Evolutionary conservation across 2,329 filamentous ascomycete species (phyloP).

Genomic region (Trichoderma sp.): DNA sequence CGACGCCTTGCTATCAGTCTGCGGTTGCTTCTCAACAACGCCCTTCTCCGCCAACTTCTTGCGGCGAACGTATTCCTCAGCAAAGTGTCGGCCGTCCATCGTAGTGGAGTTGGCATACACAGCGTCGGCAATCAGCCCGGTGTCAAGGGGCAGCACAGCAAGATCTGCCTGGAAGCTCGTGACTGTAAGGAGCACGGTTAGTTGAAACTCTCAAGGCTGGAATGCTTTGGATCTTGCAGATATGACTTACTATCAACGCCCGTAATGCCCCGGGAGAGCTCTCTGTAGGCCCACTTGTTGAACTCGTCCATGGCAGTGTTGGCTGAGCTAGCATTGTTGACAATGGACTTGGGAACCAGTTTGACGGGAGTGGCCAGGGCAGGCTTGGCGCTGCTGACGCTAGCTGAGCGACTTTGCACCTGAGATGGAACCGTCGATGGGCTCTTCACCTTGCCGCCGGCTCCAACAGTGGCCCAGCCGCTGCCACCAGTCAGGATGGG

Average conservation of each 20-base stretch:
- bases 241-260: constrained; percentile 55
- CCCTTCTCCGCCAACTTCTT: constrained; percentile 94
- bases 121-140: constrained; percentile 82
- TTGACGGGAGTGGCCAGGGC: constrained; percentile 51
- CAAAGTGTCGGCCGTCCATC: constrained; percentile 90
- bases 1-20: constrained; percentile 54
- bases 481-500: constrained; percentile 45
- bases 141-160: constrained; percentile 73
- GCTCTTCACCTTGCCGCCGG: constrained; percentile 85
- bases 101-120: constrained; percentile 86
- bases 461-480: constrained; percentile 94
- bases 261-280: constrained; percentile 73
- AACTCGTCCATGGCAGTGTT: constrained; percentile 80
- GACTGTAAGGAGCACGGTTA: constrained; percentile 51
- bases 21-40: constrained; percentile 73
- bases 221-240: background rate
- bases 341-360: constrained; percentile 52
- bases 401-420: constrained; percentile 50
- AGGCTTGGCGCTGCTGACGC: constrained; percentile 48
- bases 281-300: constrained; percentile 83
- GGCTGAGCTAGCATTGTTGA: constrained; percentile 44
- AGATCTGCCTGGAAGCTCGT: constrained; percentile 80
- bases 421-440: constrained; percentile 62
- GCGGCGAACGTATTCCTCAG: constrained; percentile 89
- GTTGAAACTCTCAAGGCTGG: background rate